These are phyloP conservation scores for Amanita polypyramis DNA, from an alignment of 768 basidiomycete species.

Conservation along the genomic window DNA sequence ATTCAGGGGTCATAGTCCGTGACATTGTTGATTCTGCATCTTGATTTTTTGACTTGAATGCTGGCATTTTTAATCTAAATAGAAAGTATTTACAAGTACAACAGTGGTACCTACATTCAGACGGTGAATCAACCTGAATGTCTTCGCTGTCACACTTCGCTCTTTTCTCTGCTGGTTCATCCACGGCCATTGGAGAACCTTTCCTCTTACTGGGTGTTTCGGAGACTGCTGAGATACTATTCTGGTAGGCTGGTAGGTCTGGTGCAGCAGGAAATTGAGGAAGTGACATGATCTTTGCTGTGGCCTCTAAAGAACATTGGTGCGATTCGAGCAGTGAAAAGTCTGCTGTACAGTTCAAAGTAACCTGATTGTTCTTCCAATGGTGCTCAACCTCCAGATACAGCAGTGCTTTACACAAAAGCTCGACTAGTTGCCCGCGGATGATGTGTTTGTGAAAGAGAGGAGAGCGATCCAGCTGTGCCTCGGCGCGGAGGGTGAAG, in stretches of 20 bases:
- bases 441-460: slow-evolving; percentile 65
- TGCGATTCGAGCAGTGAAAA: slow-evolving; percentile 75
- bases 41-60: slow-evolving; percentile 7
- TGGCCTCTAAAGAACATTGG: slow-evolving; percentile 48
- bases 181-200: slow-evolving; percentile 34
- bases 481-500: slow-evolving; percentile 70
- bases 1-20: slow-evolving; percentile 12
- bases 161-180: slow-evolving; percentile 55
- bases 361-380: slow-evolving; percentile 55
- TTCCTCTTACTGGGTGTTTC: slow-evolving; percentile 38
- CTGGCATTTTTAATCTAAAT: not conserved
- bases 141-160: slow-evolving; percentile 40
- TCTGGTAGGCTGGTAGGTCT: slow-evolving; percentile 1
- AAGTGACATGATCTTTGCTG: slow-evolving; percentile 11
- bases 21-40: slow-evolving; percentile 10
- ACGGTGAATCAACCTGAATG: slow-evolving; percentile 31
- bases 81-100: not conserved
- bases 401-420: slow-evolving; percentile 70
- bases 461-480: slow-evolving; percentile 57
- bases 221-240: slow-evolving; percentile 12
- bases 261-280: slow-evolving; percentile 9
- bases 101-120: slow-evolving; percentile 17
- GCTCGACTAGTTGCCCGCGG: slow-evolving; percentile 72
- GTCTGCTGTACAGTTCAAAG: slow-evolving; percentile 52
- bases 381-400: slow-evolving; percentile 80